Base-by-base conservation (phyloP, 805 yeast genomes). In the Hyphopichia homilentoma region DNA sequence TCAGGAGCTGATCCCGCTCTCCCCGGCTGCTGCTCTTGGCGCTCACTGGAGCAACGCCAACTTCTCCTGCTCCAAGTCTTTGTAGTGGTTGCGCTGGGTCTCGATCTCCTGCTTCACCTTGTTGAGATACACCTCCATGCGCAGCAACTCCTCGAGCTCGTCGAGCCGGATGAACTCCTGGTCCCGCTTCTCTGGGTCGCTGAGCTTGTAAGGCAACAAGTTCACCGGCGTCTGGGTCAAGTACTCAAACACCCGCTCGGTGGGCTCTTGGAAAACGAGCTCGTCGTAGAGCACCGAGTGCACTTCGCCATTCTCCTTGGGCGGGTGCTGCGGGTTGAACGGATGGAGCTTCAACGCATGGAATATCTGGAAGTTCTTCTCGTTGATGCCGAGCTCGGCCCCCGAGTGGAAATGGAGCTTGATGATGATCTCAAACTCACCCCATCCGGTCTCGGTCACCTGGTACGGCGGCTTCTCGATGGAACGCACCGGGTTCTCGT, bases 361-460 rank as follows among this genome's bases (percentile, higher is more conserved):
- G 52, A 87, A 85, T 30, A 93, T 67, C 25, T 80, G 83, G 29
- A 93, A 63, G 57, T 84, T 81, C 64, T 93, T 93, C 52, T 93
- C 98, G 45, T 80, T 81, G 21, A 65, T 61, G 2, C 70, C 70
- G 25, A 66, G 47, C 28, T 66, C 73, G 11, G 94, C 81, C 19
- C 85, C 95, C n/a, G 81, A 73, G 23, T 79, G 81, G 57, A 93
- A 93, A 55, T 81, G 89, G 12, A 93, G 76, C 52, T 89, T 85
- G 34, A 93, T 80, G 22, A 84, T 77, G 40, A 93, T 83, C 51
- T 93, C 99, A 59, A 93, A 93, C 57, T 93, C 99, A 44, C 99
- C 99, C 99, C 99, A 93, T 0, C 99, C 99, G 0, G 97, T 85
- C 52, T 93, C 99, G 2, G 95, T 84, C 18, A 93, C 87, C 55